Evolutionary conservation across 306 rosid species (phyloP), one percentile per base, ranked within the genome.

Genomic region (Ormosia semicastrata): DNA sequence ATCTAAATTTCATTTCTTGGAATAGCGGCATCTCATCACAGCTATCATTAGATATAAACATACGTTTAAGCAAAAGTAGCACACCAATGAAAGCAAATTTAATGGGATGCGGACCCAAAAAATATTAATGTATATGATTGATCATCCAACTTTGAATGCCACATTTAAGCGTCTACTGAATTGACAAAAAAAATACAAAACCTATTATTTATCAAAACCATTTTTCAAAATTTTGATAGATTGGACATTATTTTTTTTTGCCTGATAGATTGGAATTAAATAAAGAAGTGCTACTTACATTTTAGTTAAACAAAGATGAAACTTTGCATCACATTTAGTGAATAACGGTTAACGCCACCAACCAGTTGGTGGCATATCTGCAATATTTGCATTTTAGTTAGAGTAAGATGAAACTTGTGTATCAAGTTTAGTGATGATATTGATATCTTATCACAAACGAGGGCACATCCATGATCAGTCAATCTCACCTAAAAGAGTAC

Each of bases 351-450:
- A 66, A 82, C 5, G 2, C 0, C 62, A 78, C 54, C 87, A 73
- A 78, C 80, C 49, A 65, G 83, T 78, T 66, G 84, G 67, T 79
- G 71, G 29, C 32, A 78, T 54, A 60, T n/a, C 24, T 41, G 13
- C 6, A 73, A 81, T 75, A 53, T 68, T 6, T 50, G n/a, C 18
- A 75, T 18, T 50, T 64, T 5, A 15, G 46, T 50, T 59, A 34
- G 33, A 65, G 17, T 29, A 33, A 75, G 80, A 69, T 78, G 76
- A 57, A 63, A 79, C 68, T 63, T 78, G 2, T 18, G 64, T 68
- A 44, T 83, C 83, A 79, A 75, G 53, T 59, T 73, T 15, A 66
- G 78, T 40, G 64, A 71, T 77, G 75, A 77, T 36, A 44, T 4
- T 37, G 7, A 37, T 43, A 80, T 75, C 18, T 68, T 66, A 36